These are phyloP conservation scores for Aspergillus funiculosus DNA, from an alignment of 495 filamentous ascomycete species.

Conservation along the genomic window DNA sequence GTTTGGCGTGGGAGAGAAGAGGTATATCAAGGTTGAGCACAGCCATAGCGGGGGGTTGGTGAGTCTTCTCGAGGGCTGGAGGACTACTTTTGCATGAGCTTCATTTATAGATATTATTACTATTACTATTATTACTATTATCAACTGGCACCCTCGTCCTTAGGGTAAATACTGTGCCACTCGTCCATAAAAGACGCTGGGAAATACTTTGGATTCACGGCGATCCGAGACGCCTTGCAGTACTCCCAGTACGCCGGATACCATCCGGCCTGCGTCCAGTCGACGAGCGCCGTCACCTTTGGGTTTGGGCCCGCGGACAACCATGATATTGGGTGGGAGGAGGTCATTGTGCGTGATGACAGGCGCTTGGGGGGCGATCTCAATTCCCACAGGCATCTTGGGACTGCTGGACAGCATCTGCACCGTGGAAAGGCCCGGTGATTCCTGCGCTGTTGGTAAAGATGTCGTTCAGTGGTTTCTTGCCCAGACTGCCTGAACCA, in stretches of 20 bases:
- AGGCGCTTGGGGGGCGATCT: slow-evolving; percentile 16
- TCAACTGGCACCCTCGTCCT: too few relatives aligned
- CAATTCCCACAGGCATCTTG: slow-evolving; percentile 23
- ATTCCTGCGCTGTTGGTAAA: slow-evolving; percentile 13
- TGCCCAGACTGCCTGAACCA: slow-evolving; percentile 21
- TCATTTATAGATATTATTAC: too few relatives aligned
- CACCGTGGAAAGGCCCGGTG: slow-evolving; percentile 21
- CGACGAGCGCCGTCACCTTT: slow-evolving; percentile 31
- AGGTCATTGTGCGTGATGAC: slow-evolving; percentile 38
- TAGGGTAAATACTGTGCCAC: slow-evolving; percentile 23
- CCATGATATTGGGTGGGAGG: slow-evolving; percentile 34
- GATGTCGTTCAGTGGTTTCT: slow-evolving; percentile 22
- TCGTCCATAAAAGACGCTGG: slow-evolving; percentile 17
- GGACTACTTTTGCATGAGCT: neutral
- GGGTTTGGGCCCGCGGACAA: slow-evolving; percentile 26
- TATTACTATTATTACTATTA: too few relatives aligned
- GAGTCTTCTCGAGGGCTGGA: neutral
- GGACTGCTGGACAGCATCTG: slow-evolving; percentile 22
- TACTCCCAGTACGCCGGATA: slow-evolving; percentile 46
- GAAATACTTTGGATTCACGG: slow-evolving; percentile 17
- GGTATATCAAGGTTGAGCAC: neutral
- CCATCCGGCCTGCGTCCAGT: slow-evolving; percentile 41
- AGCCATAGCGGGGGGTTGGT: neutral
- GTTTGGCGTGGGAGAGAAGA: neutral
- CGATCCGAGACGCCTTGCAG: slow-evolving; percentile 29